Evolutionary conservation across 768 basidiomycete species (phyloP), one percentile per base, ranked within the genome.

Genomic region (Lactarius deliciosus): DNA sequence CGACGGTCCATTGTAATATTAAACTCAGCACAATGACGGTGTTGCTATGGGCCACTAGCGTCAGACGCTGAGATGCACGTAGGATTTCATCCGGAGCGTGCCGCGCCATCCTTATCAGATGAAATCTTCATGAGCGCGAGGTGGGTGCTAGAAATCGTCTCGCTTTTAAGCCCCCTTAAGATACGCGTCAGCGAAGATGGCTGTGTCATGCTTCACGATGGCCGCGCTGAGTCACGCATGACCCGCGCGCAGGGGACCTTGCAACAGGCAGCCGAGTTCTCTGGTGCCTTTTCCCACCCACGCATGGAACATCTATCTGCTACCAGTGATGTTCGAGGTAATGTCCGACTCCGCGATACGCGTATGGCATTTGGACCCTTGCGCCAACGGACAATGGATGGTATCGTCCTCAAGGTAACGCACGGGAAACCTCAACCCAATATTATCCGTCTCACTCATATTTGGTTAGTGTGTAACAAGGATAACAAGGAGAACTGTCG

Each of bases 361-460:
- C 80, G 91, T 15, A 91, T 91, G 88, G 83, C 88, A 0, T 92
- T 91, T 74, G 87, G 87, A 22, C 79, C 86, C 54, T 70, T 75
- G 22, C 74, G 75, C 20, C 74, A 74, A 13, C 75, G 85, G 41
- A 79, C 81, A 2, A 74, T 79, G 20, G 74, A 82, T 15, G 89
- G 89, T 0, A 77, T 88, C 1, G 84, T 90, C 9, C 82, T 82
- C 64, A 80, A 67, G 62, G 87, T 87, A 63, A 64, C 78, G 34
- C 60, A 20, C 58, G 64, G 22, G 64, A 55, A 38, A 2, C 20
- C n/a, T 60, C 60, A 20, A 22, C 15, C 16, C 32, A 16, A 34
- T 16, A 64, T 81, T 16, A 8, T 18, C 34, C 32, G n/a, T 45
- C 54, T 30, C 36, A 34, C 13, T 63, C 36, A 38, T 68, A 4